These are phyloP conservation scores for Aspergillus sp. DNA, from an alignment of 2,329 filamentous ascomycete genomes.

Conservation along the genomic window DNA sequence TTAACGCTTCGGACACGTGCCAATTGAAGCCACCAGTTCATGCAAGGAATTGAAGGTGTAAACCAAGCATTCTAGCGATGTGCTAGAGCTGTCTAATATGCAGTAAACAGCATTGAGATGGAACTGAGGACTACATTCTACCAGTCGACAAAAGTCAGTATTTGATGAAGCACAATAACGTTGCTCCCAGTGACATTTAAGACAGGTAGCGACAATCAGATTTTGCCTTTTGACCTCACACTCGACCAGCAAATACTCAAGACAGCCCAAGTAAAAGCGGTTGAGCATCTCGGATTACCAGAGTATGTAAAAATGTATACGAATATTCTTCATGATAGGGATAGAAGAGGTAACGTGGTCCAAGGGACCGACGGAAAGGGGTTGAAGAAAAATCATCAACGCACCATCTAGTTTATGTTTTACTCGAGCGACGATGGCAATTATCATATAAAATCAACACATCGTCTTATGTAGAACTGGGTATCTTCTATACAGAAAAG, in stretches of 20 bases:
- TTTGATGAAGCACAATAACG: no score
- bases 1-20: no score
- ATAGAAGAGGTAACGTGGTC: conserved; percentile 1
- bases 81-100: no score
- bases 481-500: background rate
- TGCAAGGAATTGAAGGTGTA: no score
- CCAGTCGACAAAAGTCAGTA: no score
- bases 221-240: conserved; percentile 41
- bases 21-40: no score
- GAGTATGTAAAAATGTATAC: conserved; percentile 21
- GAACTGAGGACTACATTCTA: background rate
- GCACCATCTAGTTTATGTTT: background rate
- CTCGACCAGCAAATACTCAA: conserved; percentile 33
- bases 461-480: no score
- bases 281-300: conserved; percentile 44
- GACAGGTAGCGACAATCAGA: conserved; percentile 27
- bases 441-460: no score
- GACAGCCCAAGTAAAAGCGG: conserved; percentile 24
- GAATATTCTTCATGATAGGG: conserved; percentile 32
- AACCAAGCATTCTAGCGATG: no score
- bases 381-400: background rate
- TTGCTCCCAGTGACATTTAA: no score
- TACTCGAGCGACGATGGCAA: no score
- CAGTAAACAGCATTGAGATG: no score
- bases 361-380: background rate